Percentiles rank a stretch among this genome's conserved stretches.
Conservation (phyloP, 306 rosid genomes). For the Inga leiocalycina region DNA sequence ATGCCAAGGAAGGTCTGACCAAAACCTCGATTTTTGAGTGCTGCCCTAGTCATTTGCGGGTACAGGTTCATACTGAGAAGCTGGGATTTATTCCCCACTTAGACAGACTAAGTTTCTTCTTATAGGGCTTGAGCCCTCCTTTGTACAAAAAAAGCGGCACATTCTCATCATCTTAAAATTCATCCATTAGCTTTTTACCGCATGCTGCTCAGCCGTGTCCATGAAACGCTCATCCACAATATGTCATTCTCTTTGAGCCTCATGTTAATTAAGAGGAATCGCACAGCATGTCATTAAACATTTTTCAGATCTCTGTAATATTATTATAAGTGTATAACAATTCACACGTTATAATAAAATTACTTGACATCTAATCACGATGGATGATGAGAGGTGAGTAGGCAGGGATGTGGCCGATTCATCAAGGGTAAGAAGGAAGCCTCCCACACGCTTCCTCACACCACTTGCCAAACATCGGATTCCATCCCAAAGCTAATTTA, state of each 20-base stretch:
- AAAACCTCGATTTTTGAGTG: no score
- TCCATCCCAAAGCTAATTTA: slow-evolving; percentile 19
- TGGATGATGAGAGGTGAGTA: background rate
- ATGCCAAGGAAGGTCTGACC: no score
- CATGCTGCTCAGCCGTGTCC: background rate
- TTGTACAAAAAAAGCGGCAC: no score
- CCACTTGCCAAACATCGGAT: slow-evolving; percentile 38
- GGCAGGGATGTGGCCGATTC: background rate
- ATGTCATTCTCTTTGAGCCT: background rate
- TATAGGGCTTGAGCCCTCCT: no score
- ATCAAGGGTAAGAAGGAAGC: slow-evolving; percentile 26
- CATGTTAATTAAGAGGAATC: background rate
- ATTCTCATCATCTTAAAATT: no score
- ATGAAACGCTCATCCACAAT: no score
- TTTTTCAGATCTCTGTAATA: background rate
- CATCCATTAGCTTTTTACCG: no score
- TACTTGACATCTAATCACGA: background rate
- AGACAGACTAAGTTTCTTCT: no score
- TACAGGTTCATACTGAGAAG: no score
- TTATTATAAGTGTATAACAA: background rate
- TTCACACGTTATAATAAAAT: background rate
- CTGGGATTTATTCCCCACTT: no score
- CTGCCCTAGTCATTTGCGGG: no score
- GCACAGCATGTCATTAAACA: background rate
- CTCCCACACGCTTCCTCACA: slow-evolving; percentile 15